phyloP scores from a whole-genome alignment of 805 yeast genomes.

The Saturnispora halmiae region DNA sequence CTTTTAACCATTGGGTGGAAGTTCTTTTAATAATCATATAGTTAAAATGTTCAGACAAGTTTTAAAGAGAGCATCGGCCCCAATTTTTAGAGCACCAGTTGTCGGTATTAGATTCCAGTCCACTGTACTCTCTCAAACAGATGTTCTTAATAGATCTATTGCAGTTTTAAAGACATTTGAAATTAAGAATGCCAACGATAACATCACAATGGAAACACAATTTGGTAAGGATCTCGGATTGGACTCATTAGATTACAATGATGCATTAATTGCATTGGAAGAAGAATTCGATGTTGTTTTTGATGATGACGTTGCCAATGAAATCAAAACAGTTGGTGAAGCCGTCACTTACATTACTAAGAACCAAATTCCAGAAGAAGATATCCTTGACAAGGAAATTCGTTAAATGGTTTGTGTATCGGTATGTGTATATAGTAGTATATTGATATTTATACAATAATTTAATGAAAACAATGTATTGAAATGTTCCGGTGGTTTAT shows the following conservation, averaged over 20 bases:
- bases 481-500: too few relatives aligned
- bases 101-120: conserved; percentile 18
- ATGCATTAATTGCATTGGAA: conserved; percentile 91
- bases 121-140: conserved; percentile 52
- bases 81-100: conserved; percentile 5
- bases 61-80: not conserved
- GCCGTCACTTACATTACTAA: conserved; percentile 44
- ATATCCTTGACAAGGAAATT: conserved; percentile 28
- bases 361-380: conserved; percentile 29
- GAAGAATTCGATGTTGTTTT: conserved; percentile 58
- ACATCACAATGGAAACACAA: conserved; percentile 33
- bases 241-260: conserved; percentile 92
- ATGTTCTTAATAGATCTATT: conserved; percentile 72
- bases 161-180: conserved; percentile 61
- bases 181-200: conserved; percentile 21
- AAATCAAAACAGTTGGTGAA: conserved; percentile 52
- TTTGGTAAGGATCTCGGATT: conserved; percentile 69
- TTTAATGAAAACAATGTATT: too few relatives aligned
- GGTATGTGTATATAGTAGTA: too few relatives aligned
- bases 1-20: too few relatives aligned
- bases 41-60: conserved; percentile 1
- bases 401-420: too few relatives aligned
- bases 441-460: too few relatives aligned
- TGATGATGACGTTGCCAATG: conserved; percentile 41
- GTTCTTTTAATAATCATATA: not conserved